These are phyloP conservation scores for Ganoderma lucidum DNA, from an alignment of 1,284 basidiomycete genomes.

Conservation along the genomic window DNA sequence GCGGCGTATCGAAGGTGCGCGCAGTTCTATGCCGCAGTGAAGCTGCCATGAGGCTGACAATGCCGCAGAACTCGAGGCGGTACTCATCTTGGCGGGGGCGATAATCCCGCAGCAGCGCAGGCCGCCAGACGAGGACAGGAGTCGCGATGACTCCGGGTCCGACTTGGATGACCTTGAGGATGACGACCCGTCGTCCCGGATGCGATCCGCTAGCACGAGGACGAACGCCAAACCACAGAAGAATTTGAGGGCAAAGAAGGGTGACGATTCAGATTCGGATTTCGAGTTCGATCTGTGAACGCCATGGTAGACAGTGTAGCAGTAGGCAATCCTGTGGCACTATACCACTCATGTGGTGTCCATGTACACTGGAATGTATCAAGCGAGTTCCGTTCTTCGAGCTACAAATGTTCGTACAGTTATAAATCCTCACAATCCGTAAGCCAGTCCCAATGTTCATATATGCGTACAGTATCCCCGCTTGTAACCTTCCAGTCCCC, in stretches of 20 bases:
- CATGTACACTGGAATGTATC: background rate
- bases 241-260: constrained; percentile 63
- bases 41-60: constrained; percentile 3
- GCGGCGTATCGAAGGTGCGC: constrained; percentile 80
- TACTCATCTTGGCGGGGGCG: constrained; percentile 67
- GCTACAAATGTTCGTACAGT: background rate
- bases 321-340: constrained; percentile 1
- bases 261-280: constrained; percentile 72
- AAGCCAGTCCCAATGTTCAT: background rate
- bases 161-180: constrained; percentile 58
- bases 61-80: constrained; percentile 70
- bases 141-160: constrained; percentile 43
- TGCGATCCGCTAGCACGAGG: constrained; percentile 63
- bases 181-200: constrained; percentile 53
- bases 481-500: background rate
- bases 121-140: constrained; percentile 39
- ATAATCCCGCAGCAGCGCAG: constrained; percentile 59
- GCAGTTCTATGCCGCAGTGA: background rate
- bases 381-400: background rate
- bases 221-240: constrained; percentile 60
- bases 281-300: constrained; percentile 76
- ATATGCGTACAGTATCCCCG: background rate
- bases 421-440: background rate
- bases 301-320: background rate
- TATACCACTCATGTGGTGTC: background rate